Conservation (phyloP, 1,284 basidiomycete genomes). For the Apiotrichum porosum region DNA sequence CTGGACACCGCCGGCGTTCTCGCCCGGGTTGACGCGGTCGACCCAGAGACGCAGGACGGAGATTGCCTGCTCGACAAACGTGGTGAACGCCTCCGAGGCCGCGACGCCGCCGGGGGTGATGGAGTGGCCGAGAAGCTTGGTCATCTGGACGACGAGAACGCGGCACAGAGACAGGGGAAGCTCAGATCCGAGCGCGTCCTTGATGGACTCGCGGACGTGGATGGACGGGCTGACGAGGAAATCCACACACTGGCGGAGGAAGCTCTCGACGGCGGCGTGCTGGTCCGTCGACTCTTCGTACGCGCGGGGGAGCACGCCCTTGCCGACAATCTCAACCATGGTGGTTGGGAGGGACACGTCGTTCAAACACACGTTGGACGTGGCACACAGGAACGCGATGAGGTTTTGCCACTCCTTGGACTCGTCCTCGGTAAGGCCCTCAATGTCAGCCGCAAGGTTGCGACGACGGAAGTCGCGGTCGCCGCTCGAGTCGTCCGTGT, state of each 20-base stretch:
- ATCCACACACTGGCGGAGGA: conserved; percentile 67
- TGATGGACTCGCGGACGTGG: conserved; percentile 66
- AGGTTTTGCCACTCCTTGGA: conserved; percentile 81
- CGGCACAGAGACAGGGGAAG: conserved; percentile 65
- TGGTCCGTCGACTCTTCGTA: conserved; percentile 62
- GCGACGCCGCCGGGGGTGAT: conserved; percentile 47
- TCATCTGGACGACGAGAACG: conserved; percentile 64
- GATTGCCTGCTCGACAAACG: conserved; percentile 69
- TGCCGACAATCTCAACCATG: conserved; percentile 58
- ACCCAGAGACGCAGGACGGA: conserved; percentile 68
- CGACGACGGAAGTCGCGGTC: conserved; percentile 24
- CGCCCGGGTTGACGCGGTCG: conserved; percentile 61
- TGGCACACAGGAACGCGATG: conserved; percentile 70
- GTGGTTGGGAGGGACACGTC: conserved; percentile 19
- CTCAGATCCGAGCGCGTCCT: conserved; percentile 74
- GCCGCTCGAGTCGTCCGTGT: conserved; percentile 16
- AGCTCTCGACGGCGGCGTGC: conserved; percentile 55
- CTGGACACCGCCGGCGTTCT: conserved; percentile 59
- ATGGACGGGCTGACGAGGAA: conserved; percentile 61
- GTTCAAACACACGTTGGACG: conserved; percentile 62
- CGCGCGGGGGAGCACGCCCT: conserved; percentile 62
- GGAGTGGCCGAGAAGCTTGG: conserved; percentile 52
- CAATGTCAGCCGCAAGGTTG: conserved; percentile 33
- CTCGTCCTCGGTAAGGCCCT: conserved; percentile 55
- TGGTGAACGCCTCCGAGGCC: conserved; percentile 57